These are phyloP conservation scores for Mucor piriformis DNA, from an alignment of 371 early-diverging fungal genomes.

Conservation along the genomic window DNA sequence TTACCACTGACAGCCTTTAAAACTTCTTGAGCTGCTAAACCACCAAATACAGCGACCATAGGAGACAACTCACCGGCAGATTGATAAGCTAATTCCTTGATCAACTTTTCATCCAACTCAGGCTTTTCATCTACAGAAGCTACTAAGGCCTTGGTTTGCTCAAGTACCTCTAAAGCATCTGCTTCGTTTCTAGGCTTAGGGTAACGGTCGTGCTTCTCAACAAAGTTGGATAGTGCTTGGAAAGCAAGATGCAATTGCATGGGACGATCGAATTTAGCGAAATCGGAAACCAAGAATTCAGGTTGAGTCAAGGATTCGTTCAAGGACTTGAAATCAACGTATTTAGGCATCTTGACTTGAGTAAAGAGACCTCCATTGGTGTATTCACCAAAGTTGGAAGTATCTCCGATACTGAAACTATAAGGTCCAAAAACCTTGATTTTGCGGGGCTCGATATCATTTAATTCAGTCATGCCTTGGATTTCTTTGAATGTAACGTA, in stretches of 20 bases:
- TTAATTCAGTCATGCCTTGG: constrained; percentile 90
- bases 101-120: constrained; percentile 86
- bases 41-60: constrained; percentile 98
- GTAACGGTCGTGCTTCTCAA: constrained; percentile 57
- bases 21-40: constrained; percentile 99
- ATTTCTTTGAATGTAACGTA: constrained; percentile 93
- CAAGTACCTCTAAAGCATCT: constrained; percentile 69
- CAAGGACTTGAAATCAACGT: constrained; percentile 76
- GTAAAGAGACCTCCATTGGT: constrained; percentile 87
- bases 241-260: constrained; percentile 90
- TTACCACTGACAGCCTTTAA: constrained; percentile 96
- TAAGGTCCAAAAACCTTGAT: constrained; percentile 92
- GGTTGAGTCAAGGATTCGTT: constrained; percentile 81
- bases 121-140: constrained; percentile 57
- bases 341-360: constrained; percentile 93
- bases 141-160: constrained; percentile 58
- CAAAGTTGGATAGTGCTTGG: constrained; percentile 88
- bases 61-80: constrained; percentile 94
- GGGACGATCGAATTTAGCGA: constrained; percentile 97
- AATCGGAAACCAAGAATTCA: constrained; percentile 90
- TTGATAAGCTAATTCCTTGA: constrained; percentile 87
- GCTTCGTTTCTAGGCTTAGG: constrained; percentile 62
- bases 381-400: constrained; percentile 74
- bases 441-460: constrained; percentile 79
- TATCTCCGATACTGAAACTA: constrained; percentile 95